Evolutionary conservation across 2,329 filamentous ascomycete species (phyloP).

Genomic region (Ascochyta fabae): DNA sequence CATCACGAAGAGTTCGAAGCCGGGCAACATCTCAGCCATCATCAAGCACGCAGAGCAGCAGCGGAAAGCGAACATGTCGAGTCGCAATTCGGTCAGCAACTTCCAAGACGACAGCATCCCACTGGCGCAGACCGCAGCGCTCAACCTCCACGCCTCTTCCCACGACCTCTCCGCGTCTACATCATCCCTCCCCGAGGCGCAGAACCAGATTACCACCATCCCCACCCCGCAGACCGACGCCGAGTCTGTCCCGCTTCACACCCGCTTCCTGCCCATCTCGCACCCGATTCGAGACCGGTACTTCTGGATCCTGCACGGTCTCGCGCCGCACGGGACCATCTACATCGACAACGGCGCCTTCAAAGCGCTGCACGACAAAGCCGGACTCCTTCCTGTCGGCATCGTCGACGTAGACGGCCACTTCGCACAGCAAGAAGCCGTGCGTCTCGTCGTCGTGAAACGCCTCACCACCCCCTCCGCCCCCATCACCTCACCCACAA

Average conservation of each 20-base stretch:
- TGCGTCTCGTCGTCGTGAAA: constrained; percentile 82
- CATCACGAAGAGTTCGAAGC: constrained; percentile 92
- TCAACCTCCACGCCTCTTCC: constrained; percentile 27
- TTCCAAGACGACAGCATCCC: constrained; percentile 37
- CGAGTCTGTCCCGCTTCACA: constrained; percentile 71
- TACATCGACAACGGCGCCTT: constrained; percentile 94
- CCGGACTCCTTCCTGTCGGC: constrained; percentile 87
- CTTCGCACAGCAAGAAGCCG: constrained; percentile 92
- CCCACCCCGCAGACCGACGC: constrained; percentile 28
- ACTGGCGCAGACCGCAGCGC: constrained; percentile 28
- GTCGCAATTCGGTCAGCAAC: constrained; percentile 38
- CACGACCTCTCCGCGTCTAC: constrained; percentile 33
- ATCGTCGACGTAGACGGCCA: constrained; percentile 85
- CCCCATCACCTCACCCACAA: constrained; percentile 3
- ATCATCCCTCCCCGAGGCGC: constrained; percentile 41
- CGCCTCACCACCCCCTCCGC: constrained; percentile 44
- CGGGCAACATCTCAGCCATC: constrained; percentile 88
- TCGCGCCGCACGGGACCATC: constrained; percentile 86
- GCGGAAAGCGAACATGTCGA: constrained; percentile 50
- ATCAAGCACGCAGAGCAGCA: constrained; percentile 77
- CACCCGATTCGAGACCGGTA: constrained; percentile 90
- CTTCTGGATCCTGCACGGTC: constrained; percentile 95
- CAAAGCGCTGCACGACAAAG: constrained; percentile 79
- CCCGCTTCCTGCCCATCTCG: constrained; percentile 84
- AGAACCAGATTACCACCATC: constrained; percentile 20